A percentile compares a stretch with the other conserved stretches of the same genome.
Evolutionary conservation across 2,329 filamentous ascomycete species (phyloP).

Genomic region (Ophiostoma triangulosporum): DNA sequence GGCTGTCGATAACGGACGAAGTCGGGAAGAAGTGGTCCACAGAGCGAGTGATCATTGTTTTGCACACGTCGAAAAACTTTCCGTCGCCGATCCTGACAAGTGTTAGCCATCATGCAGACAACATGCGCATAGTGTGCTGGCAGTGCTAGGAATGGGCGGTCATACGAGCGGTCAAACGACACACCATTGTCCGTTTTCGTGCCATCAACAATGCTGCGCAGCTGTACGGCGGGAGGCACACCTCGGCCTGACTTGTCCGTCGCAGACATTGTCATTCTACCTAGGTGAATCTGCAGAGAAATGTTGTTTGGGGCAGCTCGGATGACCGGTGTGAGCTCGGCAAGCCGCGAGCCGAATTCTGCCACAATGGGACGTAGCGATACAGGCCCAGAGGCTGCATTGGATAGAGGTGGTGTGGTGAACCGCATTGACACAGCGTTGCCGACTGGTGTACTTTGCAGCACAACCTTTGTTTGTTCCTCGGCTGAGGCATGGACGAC

Average conservation of each 20-base stretch:
- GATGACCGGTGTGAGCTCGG: not conserved
- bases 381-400: not conserved
- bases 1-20: not conserved
- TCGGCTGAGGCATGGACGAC: not conserved
- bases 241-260: not conserved
- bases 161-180: slow-evolving; percentile 7
- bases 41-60: not conserved
- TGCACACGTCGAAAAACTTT: slow-evolving; percentile 3
- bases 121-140: not conserved
- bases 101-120: not conserved
- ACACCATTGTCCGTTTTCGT: not conserved
- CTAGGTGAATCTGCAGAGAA: slow-evolving; percentile 2
- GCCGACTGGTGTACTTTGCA: not conserved
- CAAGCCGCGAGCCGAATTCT: not conserved
- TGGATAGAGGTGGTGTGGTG: too few species aligned
- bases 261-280: not conserved
- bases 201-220: not conserved
- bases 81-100: slow-evolving; percentile 9
- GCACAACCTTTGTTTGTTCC: not conserved
- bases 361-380: not conserved
- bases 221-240: not conserved
- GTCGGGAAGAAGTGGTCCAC: slow-evolving; percentile 8
- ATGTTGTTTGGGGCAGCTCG: not conserved
- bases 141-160: too few species aligned
- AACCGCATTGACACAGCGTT: not conserved